Evolutionary conservation across 345 rosid genomes (phyloP).

Genomic region (Boechera divaricarpa): DNA sequence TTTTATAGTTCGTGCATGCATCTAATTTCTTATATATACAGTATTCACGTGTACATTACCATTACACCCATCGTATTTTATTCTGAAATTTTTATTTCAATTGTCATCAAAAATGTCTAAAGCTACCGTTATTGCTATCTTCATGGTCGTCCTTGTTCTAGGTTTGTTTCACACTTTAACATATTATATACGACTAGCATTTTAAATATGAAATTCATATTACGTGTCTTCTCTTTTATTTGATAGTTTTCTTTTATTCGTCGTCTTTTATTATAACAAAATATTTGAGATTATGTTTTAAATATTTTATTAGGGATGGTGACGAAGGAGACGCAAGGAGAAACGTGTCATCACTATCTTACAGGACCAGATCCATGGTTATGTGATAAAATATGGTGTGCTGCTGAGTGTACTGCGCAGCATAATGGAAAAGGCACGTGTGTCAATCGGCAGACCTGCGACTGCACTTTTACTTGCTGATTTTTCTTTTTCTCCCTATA

Average conservation of each 20-base stretch:
- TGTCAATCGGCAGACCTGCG: too few relatives aligned
- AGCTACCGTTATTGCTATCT: not conserved
- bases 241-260: not conserved
- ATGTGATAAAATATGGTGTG: too few relatives aligned
- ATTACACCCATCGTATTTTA: not conserved
- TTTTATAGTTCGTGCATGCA: not conserved
- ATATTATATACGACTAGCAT: too few relatives aligned
- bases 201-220: not conserved
- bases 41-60: not conserved
- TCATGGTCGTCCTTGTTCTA: not conserved
- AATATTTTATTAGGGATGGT: constrained; percentile 3
- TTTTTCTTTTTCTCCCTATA: too few relatives aligned
- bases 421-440: too few relatives aligned
- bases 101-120: not conserved
- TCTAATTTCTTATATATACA: not conserved
- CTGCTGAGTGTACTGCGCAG: too few relatives aligned
- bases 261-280: not conserved
- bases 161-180: not conserved
- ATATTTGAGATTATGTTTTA: not conserved
- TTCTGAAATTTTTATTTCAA: not conserved
- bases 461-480: too few relatives aligned
- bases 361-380: too few relatives aligned
- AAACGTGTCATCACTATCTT: not conserved
- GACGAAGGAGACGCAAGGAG: not conserved
- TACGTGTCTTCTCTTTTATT: not conserved